phyloP scores from a whole-genome alignment of 257 asterid genomes.

The Forsythia suspensa region DNA sequence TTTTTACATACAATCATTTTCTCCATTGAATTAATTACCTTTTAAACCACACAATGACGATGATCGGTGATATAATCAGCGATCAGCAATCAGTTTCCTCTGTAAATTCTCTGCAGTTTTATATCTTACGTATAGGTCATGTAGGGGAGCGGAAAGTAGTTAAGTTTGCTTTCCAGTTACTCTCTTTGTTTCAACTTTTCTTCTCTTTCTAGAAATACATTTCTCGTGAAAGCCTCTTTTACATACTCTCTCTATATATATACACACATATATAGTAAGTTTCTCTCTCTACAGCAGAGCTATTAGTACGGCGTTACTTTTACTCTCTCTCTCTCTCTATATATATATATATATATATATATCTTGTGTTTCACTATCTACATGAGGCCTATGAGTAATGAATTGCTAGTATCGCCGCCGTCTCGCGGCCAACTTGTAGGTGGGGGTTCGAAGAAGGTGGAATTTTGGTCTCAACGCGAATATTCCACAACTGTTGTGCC shows the following conservation, averaged over 20 bases:
- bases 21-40: conserved; percentile 20
- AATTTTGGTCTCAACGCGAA: conserved; percentile 17
- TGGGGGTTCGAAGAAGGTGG: conserved; percentile 17
- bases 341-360: background rate
- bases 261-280: background rate
- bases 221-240: conserved; percentile 57
- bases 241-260: background rate
- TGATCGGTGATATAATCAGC: conserved; percentile 25
- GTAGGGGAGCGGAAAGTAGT: conserved; percentile 25
- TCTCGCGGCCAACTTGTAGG: background rate
- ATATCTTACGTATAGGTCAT: conserved; percentile 10
- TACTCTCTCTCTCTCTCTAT: background rate
- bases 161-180: conserved; percentile 43
- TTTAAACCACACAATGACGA: conserved; percentile 31
- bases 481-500: conserved; percentile 11
- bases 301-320: conserved; percentile 1
- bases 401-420: background rate
- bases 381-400: background rate
- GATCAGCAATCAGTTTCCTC: conserved; percentile 4
- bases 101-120: background rate
- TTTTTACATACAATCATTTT: conserved; percentile 11
- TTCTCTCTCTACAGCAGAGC: background rate
- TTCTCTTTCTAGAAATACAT: conserved; percentile 37
- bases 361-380: background rate
- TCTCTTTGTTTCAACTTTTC: conserved; percentile 24